Conservation (phyloP, 768 basidiomycete species). For the Suillus variegatus region DNA sequence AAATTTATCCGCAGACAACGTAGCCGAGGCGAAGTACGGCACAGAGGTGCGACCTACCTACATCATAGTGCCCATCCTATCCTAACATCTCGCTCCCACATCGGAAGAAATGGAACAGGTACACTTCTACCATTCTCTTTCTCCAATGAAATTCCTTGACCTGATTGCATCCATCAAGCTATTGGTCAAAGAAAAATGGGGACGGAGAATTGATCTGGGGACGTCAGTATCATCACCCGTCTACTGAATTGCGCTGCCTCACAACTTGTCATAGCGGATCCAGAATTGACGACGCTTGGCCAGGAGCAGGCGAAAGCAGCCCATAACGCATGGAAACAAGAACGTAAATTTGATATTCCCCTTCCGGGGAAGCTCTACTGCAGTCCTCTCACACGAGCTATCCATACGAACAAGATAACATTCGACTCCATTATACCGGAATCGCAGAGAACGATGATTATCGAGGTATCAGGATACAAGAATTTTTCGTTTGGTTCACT, state of each 20-base stretch:
- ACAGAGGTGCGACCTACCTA: conserved; percentile 32
- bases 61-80: background rate
- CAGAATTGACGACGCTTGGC: conserved; percentile 61
- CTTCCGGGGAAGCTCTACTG: conserved; percentile 58
- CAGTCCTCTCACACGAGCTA: conserved; percentile 65
- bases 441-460: conserved; percentile 39
- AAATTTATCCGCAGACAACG: conserved; percentile 65
- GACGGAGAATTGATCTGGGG: conserved; percentile 75
- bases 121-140: conserved; percentile 19
- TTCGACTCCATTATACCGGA: conserved; percentile 43
- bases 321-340: conserved; percentile 48
- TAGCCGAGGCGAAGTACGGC: conserved; percentile 68
- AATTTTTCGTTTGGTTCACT: background rate
- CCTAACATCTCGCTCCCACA: background rate
- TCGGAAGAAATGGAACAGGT: conserved; percentile 61
- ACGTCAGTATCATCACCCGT: conserved; percentile 45
- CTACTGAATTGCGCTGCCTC: conserved; percentile 4
- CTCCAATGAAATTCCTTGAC: background rate
- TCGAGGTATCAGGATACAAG: conserved; percentile 48
- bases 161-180: conserved; percentile 33
- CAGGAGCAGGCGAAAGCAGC: conserved; percentile 53
- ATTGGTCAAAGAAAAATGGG: conserved; percentile 64
- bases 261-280: conserved; percentile 50
- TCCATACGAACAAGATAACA: conserved; percentile 55
- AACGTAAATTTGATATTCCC: conserved; percentile 43